Base-by-base conservation (phyloP, 805 yeast species). In the Dipodascus geniculatus region DNA sequence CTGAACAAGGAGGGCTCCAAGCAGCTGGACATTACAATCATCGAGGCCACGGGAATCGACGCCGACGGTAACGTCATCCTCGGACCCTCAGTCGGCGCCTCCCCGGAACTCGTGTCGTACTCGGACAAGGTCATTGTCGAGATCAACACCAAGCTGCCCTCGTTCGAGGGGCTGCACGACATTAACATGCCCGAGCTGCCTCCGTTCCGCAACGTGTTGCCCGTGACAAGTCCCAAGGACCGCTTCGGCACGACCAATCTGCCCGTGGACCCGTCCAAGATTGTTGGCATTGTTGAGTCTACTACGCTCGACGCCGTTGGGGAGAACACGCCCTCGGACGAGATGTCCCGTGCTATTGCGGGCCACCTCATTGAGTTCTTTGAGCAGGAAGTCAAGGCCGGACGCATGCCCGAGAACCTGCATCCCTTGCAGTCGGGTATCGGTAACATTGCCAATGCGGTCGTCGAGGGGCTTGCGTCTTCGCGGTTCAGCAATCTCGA, bases 81-180 rank as follows among this genome's bases (percentile, higher is more conserved):
- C 42, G 99, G 99, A 57, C 98, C 99, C n/a, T 95, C 98, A 2
- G 98, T 93, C 48, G 99, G 99, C 61, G 98, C 87, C 3, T 81
- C 96, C 1, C 99, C 99, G 33, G 99, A 93, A 73, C 83, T 93
- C 79, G 71, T 89, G 53, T 73, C 83, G 35, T 84, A 81, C 54
- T 82, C 96, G 44, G 96, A 91, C 64, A 91, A 90, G 71, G 72
- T 93, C 60, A 88, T 93, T 64, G 84, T 93, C 61, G 99, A 93
- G 71, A 81, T 93, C 56, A 93, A 93, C 76, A 93, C 99, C 48
- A 80, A 82, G 42, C 82, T 96, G 22, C 98, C 97, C 47, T 85
- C 95, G 8, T 89, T 93, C 63, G 97, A 93, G 71, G 99, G 99
- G 50, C 69, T 93, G 52, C 99, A 93, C 70, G 99, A 93, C 70